These are phyloP conservation scores for Blastosporella zonata DNA, from an alignment of 1,284 basidiomycete genomes.

Conservation along the genomic window DNA sequence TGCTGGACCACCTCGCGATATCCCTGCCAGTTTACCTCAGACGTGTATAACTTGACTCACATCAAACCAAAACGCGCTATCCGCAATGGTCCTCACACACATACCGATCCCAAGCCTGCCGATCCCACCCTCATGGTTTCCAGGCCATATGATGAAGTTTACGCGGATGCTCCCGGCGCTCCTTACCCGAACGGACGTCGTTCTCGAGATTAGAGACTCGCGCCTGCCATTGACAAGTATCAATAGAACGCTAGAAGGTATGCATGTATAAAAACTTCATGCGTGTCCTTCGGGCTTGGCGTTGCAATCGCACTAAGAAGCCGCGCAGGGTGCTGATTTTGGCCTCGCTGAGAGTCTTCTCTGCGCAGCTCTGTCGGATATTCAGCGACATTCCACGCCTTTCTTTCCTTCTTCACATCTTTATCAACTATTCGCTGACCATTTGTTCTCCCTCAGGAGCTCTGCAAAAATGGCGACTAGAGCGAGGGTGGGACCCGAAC, in stretches of 20 bases:
- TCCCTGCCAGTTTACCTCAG: conserved; percentile 1
- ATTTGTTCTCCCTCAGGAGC: conserved; percentile 41
- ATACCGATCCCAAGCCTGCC: conserved; percentile 59
- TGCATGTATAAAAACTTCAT: conserved; percentile 23
- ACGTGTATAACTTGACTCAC: conserved; percentile 5
- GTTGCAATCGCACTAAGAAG: conserved; percentile 7
- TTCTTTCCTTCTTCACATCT: background rate
- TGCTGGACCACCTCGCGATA: background rate
- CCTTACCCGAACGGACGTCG: conserved; percentile 82
- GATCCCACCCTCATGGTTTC: conserved; percentile 90
- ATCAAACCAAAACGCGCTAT: background rate
- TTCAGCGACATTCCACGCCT: background rate
- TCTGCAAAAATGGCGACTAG: conserved; percentile 59
- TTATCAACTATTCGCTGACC: background rate
- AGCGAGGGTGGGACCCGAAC: conserved; percentile 52
- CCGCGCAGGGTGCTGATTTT: background rate
- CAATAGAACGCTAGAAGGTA: conserved; percentile 85
- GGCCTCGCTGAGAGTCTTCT: conserved; percentile 1
- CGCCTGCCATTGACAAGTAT: conserved; percentile 92
- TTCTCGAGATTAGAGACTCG: conserved; percentile 93
- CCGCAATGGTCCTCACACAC: conserved; percentile 30
- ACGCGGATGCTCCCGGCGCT: conserved; percentile 74
- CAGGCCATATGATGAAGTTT: conserved; percentile 95
- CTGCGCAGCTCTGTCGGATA: background rate
- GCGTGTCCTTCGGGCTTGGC: conserved; percentile 23